A percentile compares a stretch with the other conserved stretches of the same genome.
These are phyloP conservation scores for Myrmaecium sp. DNA, from an alignment of 2,329 filamentous ascomycete species.

Conservation along the genomic window DNA sequence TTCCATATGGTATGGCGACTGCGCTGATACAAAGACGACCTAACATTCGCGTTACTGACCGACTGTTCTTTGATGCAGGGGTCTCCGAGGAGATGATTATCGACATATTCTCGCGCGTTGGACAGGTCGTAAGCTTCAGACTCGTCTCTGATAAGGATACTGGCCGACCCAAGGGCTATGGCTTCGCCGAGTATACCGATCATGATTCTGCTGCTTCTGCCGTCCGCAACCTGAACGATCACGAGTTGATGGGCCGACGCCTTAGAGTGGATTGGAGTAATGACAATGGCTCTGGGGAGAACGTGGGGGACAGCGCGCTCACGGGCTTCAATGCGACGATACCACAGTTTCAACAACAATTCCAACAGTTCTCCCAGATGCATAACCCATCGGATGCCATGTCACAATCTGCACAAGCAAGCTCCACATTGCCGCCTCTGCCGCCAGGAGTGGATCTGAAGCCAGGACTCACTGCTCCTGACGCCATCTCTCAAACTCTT, in stretches of 20 bases:
- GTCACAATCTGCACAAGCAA: constrained; percentile 25
- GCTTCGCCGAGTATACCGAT: constrained; percentile 90
- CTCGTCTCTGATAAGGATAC: constrained; percentile 93
- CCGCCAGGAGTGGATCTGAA: constrained; percentile 74
- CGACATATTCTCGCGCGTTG: constrained; percentile 80
- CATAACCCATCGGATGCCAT: neutral
- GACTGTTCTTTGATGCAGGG: constrained; percentile 27
- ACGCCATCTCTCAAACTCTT: constrained; percentile 84
- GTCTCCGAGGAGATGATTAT: constrained; percentile 92
- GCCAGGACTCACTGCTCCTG: constrained; percentile 65
- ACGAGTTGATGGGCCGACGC: constrained; percentile 88
- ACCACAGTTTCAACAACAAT: constrained; percentile 5
- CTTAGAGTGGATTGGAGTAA: constrained; percentile 92
- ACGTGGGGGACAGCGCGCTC: constrained; percentile 27
- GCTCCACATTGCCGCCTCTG: constrained; percentile 50
- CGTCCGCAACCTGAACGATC: constrained; percentile 87
- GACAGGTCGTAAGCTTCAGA: constrained; percentile 80
- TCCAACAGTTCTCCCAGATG: constrained; percentile 8
- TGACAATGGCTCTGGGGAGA: constrained; percentile 60
- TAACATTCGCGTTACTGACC: constrained; percentile 1
- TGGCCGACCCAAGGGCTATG: constrained; percentile 86
- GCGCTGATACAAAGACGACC: constrained; percentile 1
- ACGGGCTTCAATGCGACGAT: too few relatives aligned
- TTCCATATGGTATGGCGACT: constrained; percentile 50
- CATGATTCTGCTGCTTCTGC: constrained; percentile 83